Evolutionary conservation across 768 basidiomycete species (phyloP), one percentile per base, ranked within the genome.

Genomic region (Pulveroboletus sp.): DNA sequence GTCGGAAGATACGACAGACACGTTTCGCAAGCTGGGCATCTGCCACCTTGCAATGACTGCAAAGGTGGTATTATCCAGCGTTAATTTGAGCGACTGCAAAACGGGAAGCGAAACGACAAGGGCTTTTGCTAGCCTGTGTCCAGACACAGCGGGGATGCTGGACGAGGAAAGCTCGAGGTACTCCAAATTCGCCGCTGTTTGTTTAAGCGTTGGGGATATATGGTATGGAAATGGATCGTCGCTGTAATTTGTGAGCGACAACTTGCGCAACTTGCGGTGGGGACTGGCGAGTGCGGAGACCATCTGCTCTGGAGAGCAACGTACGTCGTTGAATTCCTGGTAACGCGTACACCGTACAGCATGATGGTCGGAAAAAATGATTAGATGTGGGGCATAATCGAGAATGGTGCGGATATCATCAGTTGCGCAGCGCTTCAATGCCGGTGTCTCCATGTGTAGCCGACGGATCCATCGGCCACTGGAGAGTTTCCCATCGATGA

Each of bases 191-290:
- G 69, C 73, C 0, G 81, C 79, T 4, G 77, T 74, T 36, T 73
- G 75, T 41, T 70, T 69, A 40, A 82, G 71, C 36, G 81, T 73
- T 5, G 79, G 79, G 2, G 73, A 78, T 62, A 81, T 76, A 36
- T 78, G 76, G 21, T 74, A 70, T 50, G 81, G 21, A 21, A 21
- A 21, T 21, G 21, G 21, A 21, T 21, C 21, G 45, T 85, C 82
- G 49, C 81, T 83, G 57, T 89, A 89, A 59, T 80, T 86, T 32
- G 86, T 88, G 77, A 84, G 86, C 24, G 79, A 81, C 12, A 89
- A 70, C 27, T 80, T 70, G 5, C 79, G 76, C 32, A 89, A 71
- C 39, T 69, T 67, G 55, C 74, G 77, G 39, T 75, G 71, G 14
- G 79, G 78, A 40, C 69, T 79, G 41, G 75, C 79, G 54, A 88